Base-by-base conservation (phyloP, 192 early-diverging fungal genomes). In the Backusella circina region DNA sequence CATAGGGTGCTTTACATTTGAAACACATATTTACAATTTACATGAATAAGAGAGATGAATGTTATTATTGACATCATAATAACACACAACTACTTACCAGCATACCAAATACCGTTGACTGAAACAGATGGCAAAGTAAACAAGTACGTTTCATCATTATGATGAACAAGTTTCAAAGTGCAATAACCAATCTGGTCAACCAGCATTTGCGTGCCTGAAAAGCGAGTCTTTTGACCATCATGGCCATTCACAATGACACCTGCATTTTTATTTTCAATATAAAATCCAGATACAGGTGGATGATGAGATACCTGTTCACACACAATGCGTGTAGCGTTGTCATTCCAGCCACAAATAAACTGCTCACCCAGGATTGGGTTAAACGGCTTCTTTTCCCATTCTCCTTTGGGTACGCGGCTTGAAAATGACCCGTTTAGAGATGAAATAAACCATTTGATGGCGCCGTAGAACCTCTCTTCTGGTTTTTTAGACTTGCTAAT, bases 401-500 rank as follows among this genome's bases (percentile, higher is more conserved):
- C 82, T 67, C 78, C 78, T 66, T 89, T 88, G 12, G 91, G 90
- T 32, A 89, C 86, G 69, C 92, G 89, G 65, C 86, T 89, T 65
- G 91, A 85, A 80, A 91, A 94, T 30, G 90, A 91, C 50, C 94
- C 94, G 66, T 92, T 92, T 30, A 95, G 84, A 35, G 93, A 91
- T 37, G 91, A 93, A 36, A 95, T 85, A 73, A 91, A 95, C 94
- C 94, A 95, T 70, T 86, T 85, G 31, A 91, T 83, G 16, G 89
- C 88, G 36, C 85, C 88, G 80, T 90, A 79, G 78, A 93, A 89
- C 61, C 93, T 88, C 47, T 92, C 91, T 75, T 86, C 88, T 26
- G 89, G 75, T 16, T 83, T 84, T 5, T 75, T 73, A 37, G 86
- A 88, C 67, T 90, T 82, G 39, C 88, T 80, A 67, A 95, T 91